A percentile compares a stretch with the other conserved stretches of the same genome.
These are phyloP conservation scores for Calocybe gangraenosa DNA, from an alignment of 768 basidiomycete species.

Conservation along the genomic window DNA sequence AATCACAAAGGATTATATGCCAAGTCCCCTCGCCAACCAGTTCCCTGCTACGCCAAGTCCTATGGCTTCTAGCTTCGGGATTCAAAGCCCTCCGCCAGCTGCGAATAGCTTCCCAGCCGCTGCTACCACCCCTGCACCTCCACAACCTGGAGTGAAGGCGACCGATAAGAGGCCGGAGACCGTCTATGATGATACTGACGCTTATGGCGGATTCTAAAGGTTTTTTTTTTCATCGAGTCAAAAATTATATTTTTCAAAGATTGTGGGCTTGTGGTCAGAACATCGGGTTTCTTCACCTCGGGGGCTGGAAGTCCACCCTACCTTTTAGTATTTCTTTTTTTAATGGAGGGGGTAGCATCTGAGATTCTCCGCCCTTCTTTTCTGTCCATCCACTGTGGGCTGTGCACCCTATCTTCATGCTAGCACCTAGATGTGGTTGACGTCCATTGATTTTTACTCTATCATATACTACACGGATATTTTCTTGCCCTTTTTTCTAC, in stretches of 20 bases:
- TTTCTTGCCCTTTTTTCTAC: no score
- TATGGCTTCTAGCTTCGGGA: slow-evolving; percentile 30
- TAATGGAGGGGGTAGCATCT: no score
- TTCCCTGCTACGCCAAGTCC: slow-evolving; percentile 39
- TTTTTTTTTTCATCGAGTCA: neutral
- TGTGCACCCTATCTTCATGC: neutral
- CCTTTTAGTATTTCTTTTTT: no score
- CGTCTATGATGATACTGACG: slow-evolving; percentile 19
- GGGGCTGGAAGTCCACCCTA: neutral
- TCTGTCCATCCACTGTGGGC: neutral
- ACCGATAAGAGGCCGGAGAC: slow-evolving; percentile 18
- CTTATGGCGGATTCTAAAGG: slow-evolving; percentile 19
- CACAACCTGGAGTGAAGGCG: slow-evolving; percentile 4
- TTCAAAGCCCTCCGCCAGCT: slow-evolving; percentile 12
- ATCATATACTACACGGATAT: no score
- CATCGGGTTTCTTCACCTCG: no score
- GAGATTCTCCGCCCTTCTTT: slow-evolving; percentile 3
- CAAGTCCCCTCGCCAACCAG: slow-evolving; percentile 22
- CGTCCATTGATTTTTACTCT: no score
- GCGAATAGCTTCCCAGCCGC: slow-evolving; percentile 4
- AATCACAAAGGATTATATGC: slow-evolving; percentile 5
- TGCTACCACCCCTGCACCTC: slow-evolving; percentile 3
- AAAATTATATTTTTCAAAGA: no score
- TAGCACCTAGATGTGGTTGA: no score
- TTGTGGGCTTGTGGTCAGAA: no score